Evolutionary conservation across 768 basidiomycete genomes (phyloP), one percentile per base, ranked within the genome.

Genomic region (Tubosaeta sp.): DNA sequence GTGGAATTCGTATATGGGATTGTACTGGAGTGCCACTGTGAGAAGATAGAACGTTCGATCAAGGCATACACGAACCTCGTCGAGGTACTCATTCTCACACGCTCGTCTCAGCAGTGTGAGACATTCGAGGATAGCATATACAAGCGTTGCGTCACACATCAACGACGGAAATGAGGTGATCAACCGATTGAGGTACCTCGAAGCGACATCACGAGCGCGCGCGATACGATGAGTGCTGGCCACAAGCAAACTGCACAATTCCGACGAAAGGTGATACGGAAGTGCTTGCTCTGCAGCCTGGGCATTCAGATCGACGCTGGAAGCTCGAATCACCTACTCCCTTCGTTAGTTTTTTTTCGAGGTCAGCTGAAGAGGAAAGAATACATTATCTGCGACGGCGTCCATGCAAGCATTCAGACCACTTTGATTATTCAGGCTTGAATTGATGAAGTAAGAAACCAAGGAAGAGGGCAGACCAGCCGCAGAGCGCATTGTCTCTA

Each of bases 161-260:
- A 99, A 74, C 13, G 94, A 93, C 2, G 97, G 94, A 70, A 97
- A 97, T 2, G 88, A 91, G 8, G 84, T 86, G 57, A 98, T 85
- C 37, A 98, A 74, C 35, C 84, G 80, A 69, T 92, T 83, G 26
- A 97, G 77, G 64, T 89, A 97, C 68, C 82, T 86, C 38, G 85
- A 78, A 1, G 95, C 90, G 29, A 93, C 76, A 32, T 88, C 86
- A 32, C 95, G 79, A 46, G 87, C 88, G 65, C 88, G 90, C 31
- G 80, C 75, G 52, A 91, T 82, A 27, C 91, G 82, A 69, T 95
- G 91, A 4, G 91, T 91, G 69, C 88, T 87, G 38, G 77, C 75
- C 14, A 91, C 74, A 14, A 97, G 77, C 22, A 98, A 75, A n/a
- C 68, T 71, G 38, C 84, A 83, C 7, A 97, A 77, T 62, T 97